Evolutionary conservation across 257 asterid genomes (phyloP).

Genomic region (Solanum okadae): DNA sequence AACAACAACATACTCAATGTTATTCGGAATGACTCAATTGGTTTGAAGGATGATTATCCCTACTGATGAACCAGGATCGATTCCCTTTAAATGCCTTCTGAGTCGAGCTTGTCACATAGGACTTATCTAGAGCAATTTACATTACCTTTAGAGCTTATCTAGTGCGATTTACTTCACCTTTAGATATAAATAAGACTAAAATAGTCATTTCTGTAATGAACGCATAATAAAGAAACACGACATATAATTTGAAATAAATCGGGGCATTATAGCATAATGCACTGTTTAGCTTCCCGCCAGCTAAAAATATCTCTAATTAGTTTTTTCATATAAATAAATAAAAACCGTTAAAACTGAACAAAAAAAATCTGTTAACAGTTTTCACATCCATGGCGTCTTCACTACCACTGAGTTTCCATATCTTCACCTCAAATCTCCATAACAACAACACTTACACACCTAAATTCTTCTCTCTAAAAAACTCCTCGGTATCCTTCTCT

Average conservation of each 20-base stretch:
- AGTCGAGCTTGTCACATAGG: too few relatives aligned
- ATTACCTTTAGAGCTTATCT: too few relatives aligned
- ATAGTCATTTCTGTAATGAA: too few relatives aligned
- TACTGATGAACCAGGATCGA: too few relatives aligned
- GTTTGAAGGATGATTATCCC: rapidly evolving
- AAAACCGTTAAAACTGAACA: background rate
- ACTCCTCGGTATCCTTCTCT: background rate
- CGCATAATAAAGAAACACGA: rapidly evolving
- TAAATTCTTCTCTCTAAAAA: background rate
- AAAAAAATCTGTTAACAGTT: background rate
- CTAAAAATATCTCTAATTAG: background rate
- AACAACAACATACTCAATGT: too few relatives aligned
- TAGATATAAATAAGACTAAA: too few relatives aligned
- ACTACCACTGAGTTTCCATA: conserved; percentile 16
- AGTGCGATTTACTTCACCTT: too few relatives aligned
- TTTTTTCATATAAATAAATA: background rate
- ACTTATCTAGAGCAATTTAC: too few relatives aligned
- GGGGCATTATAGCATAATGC: too few relatives aligned
- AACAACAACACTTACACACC: background rate
- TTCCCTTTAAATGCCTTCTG: too few relatives aligned
- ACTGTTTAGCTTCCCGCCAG: background rate
- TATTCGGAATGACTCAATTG: too few relatives aligned
- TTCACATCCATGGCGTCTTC: conserved; percentile 12
- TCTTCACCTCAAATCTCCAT: background rate
- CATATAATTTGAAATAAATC: too few relatives aligned